phyloP scores from a whole-genome alignment of 768 basidiomycete species.

The Lanmaoa pseudosensibilis region DNA sequence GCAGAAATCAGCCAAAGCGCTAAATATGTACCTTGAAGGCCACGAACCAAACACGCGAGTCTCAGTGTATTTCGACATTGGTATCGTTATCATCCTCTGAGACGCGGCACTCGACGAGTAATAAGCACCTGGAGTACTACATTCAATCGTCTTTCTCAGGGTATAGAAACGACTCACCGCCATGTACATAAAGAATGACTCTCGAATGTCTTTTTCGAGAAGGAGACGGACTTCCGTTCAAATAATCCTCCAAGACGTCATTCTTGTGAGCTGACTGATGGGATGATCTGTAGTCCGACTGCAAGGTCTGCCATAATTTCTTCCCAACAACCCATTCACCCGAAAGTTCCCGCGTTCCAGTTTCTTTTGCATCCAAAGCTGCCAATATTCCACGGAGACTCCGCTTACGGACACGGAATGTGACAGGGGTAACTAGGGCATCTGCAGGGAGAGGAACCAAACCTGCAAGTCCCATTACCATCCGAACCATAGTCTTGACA shows the following conservation, averaged over 20 bases:
- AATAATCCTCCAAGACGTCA: slow-evolving; percentile 16
- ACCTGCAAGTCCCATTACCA: slow-evolving; percentile 75
- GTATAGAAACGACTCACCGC: slow-evolving; percentile 52
- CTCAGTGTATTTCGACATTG: slow-evolving; percentile 83
- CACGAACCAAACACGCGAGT: slow-evolving; percentile 80
- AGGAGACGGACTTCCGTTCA: slow-evolving; percentile 12
- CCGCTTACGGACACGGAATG: slow-evolving; percentile 76
- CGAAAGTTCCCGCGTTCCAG: slow-evolving; percentile 74
- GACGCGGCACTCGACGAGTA: slow-evolving; percentile 90
- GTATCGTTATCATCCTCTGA: slow-evolving; percentile 87
- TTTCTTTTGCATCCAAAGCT: slow-evolving; percentile 71
- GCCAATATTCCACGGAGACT: slow-evolving; percentile 78
- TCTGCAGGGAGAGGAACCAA: slow-evolving; percentile 87
- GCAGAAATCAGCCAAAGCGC: not conserved
- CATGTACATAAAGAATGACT: slow-evolving; percentile 92
- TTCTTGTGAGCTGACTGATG: slow-evolving; percentile 26
- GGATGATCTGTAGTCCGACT: slow-evolving; percentile 73
- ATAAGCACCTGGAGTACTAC: slow-evolving; percentile 68
- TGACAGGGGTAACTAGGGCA: slow-evolving; percentile 92
- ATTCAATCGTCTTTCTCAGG: slow-evolving; percentile 5
- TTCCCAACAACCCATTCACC: slow-evolving; percentile 99
- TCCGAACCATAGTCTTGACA: slow-evolving; percentile 47
- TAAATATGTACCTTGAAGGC: not conserved
- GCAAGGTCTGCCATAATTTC: slow-evolving; percentile 83
- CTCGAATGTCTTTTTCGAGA: slow-evolving; percentile 57